phyloP scores from a whole-genome alignment of 148 eudicot species.

The Polygonum aviculare region DNA sequence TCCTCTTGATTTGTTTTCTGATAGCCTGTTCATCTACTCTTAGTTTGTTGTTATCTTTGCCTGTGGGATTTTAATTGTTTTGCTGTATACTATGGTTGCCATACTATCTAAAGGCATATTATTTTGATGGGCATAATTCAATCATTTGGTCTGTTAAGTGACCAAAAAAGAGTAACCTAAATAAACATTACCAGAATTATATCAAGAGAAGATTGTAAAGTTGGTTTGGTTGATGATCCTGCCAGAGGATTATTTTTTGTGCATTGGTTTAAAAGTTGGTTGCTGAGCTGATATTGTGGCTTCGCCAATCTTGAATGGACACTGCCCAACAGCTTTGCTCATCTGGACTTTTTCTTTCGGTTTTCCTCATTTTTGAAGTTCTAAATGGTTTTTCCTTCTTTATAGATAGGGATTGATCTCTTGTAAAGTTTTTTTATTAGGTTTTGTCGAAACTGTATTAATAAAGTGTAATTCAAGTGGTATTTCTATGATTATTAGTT shows the following conservation, averaged over 20 bases:
- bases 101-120: neutral
- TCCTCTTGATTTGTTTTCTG: neutral
- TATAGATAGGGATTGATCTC: neutral
- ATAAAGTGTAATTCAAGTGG: neutral
- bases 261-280: neutral
- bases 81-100: neutral
- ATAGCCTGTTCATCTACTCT: neutral
- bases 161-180: neutral
- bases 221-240: neutral
- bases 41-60: neutral
- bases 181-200: neutral
- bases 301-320: too few species aligned
- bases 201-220: neutral
- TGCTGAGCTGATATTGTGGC: too few species aligned
- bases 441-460: neutral
- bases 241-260: neutral
- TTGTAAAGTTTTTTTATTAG: too few species aligned
- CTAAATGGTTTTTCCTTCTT: neutral
- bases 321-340: too few species aligned
- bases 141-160: neutral
- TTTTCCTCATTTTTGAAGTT: neutral
- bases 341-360: neutral
- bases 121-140: neutral
- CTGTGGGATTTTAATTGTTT: neutral
- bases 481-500: neutral